Conservation (phyloP, 2,329 filamentous ascomycete genomes). For the Gnomoniopsis smithogilvyi region DNA sequence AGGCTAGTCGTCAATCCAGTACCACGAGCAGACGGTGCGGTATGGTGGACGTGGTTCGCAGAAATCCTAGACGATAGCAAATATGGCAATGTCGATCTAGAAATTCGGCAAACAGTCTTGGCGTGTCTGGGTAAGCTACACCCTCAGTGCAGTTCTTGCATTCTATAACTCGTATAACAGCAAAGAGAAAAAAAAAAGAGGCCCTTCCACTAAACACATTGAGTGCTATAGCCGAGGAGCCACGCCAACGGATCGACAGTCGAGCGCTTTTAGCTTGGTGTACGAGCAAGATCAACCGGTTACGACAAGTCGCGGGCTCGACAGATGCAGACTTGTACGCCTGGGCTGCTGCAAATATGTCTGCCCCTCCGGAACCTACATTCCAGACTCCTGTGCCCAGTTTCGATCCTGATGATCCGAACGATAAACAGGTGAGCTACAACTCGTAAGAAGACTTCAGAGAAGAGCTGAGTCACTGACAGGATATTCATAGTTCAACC, state of each 20-base stretch:
- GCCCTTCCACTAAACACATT: no score
- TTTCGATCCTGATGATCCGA: not conserved
- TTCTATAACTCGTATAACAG: no score
- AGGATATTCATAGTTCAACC: no score
- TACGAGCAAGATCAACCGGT: not conserved
- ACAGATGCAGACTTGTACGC: not conserved
- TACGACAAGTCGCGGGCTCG: not conserved
- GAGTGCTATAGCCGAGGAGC: not conserved
- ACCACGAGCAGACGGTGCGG: not conserved
- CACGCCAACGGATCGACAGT: not conserved
- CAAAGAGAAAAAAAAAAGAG: no score
- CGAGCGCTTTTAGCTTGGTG: not conserved
- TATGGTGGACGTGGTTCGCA: not conserved
- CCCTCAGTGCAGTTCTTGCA: no score
- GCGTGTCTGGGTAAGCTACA: constrained; percentile 15
- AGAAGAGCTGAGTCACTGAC: no score
- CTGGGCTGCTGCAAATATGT: not conserved
- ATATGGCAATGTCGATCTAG: not conserved
- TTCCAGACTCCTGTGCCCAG: not conserved
- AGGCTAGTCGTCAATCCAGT: not conserved
- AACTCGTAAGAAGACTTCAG: no score
- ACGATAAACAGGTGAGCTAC: not conserved
- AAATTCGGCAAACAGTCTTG: not conserved
- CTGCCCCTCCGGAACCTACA: not conserved
- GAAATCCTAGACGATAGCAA: not conserved